These are phyloP conservation scores for Globisporangium carolinianum DNA, from an alignment of 352 stramenopile genomes.

Conservation along the genomic window DNA sequence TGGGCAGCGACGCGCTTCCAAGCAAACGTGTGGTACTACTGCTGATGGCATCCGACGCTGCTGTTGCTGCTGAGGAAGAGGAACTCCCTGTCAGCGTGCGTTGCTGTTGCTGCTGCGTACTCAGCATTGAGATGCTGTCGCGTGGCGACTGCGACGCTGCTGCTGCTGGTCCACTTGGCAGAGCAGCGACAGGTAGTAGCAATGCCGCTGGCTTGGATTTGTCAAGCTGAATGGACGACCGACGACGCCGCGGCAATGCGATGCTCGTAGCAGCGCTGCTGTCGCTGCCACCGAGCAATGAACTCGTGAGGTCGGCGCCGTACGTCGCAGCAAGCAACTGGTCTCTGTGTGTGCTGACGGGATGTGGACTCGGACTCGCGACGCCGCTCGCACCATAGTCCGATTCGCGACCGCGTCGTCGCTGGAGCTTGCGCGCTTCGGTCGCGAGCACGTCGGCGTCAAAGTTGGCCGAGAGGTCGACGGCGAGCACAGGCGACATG, in stretches of 20 bases:
- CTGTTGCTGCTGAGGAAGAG: background rate
- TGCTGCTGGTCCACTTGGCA: background rate
- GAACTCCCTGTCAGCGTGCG: background rate
- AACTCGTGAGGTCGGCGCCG: constrained; percentile 49
- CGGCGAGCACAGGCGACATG: constrained; percentile 18
- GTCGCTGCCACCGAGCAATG: constrained; percentile 18
- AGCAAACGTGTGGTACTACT: constrained; percentile 2
- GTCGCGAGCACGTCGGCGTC: constrained; percentile 28
- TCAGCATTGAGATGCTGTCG: background rate
- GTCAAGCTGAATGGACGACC: background rate
- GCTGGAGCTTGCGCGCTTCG: constrained; percentile 21
- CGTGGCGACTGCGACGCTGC: background rate
- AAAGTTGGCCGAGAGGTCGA: constrained; percentile 47
- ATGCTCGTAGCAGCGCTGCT: background rate
- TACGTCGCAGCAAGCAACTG: constrained; percentile 48
- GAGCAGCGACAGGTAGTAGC: background rate
- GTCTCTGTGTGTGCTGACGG: constrained; percentile 12
- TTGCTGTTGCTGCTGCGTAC: background rate
- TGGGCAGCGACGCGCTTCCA: constrained; percentile 10
- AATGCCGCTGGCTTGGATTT: background rate
- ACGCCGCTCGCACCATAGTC: constrained; percentile 7
- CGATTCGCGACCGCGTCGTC: constrained; percentile 3
- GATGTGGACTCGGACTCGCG: constrained; percentile 14
- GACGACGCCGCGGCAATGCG: background rate
- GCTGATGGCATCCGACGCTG: background rate